A percentile compares a stretch with the other conserved stretches of the same genome.
Conservation (phyloP, 2,329 filamentous ascomycete genomes). For the Coniochaeta sp. region DNA sequence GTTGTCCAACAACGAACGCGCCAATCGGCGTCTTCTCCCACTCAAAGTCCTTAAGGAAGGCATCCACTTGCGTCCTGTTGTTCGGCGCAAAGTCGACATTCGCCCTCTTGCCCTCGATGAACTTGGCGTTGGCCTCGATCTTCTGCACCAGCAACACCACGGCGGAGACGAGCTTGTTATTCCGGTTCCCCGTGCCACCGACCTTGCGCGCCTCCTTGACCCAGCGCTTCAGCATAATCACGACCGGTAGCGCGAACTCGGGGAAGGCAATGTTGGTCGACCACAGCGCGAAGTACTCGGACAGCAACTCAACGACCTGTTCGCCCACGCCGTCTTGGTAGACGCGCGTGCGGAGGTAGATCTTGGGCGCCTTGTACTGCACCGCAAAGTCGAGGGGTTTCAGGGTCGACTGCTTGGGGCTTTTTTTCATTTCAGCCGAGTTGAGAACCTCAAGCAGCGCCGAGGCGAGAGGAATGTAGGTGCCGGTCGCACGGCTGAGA, state of each 20-base stretch:
- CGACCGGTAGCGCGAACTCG: conserved; percentile 79
- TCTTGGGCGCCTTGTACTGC: conserved; percentile 81
- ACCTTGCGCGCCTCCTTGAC: conserved; percentile 64
- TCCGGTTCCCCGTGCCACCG: conserved; percentile 62
- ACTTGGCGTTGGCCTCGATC: conserved; percentile 80
- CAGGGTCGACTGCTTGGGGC: conserved; percentile 76
- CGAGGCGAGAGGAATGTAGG: conserved; percentile 88
- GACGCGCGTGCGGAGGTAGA: conserved; percentile 77
- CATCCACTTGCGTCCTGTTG: conserved; percentile 76
- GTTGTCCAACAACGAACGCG: conserved; percentile 80
- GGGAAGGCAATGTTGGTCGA: conserved; percentile 91
- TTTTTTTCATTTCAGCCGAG: conserved; percentile 88
- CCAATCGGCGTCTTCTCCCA: conserved; percentile 89
- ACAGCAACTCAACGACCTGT: conserved; percentile 79
- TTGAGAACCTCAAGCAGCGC: conserved; percentile 84
- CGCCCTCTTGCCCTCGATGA: conserved; percentile 75
- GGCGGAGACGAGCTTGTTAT: conserved; percentile 71
- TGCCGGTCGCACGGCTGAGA: conserved; percentile 79
- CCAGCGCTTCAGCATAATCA: conserved; percentile 92
- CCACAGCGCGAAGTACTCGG: conserved; percentile 92
- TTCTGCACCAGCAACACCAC: conserved; percentile 83
- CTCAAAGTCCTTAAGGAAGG: conserved; percentile 78
- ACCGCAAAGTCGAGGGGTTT: conserved; percentile 82
- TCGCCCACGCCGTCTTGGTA: conserved; percentile 95
- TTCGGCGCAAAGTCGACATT: conserved; percentile 88